Conservation (phyloP, 2,329 filamentous ascomycete species). For the Madurella fahalii region DNA sequence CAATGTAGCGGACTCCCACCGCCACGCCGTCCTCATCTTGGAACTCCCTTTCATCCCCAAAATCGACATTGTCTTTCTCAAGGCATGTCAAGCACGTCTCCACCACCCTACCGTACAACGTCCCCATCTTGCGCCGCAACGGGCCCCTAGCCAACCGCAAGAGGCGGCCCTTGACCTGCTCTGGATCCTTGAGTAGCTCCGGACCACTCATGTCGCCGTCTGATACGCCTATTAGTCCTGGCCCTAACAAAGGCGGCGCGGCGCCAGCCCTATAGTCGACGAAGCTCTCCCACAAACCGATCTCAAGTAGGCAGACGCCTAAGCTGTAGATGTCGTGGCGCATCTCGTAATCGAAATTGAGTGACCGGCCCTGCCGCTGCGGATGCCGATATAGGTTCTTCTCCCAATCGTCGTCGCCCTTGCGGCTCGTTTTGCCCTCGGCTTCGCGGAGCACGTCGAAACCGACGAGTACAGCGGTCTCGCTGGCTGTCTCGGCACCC, state of each 20-base stretch:
- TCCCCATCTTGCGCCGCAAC: constrained; percentile 26
- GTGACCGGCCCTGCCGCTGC: constrained; percentile 6
- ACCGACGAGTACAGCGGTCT: too few relatives aligned
- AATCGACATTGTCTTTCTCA: constrained; percentile 29
- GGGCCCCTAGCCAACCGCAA: too few relatives aligned
- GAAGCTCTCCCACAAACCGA: constrained; percentile 40
- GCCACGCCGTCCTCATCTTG: constrained; percentile 28
- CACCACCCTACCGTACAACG: constrained; percentile 28
- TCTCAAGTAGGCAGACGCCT: constrained; percentile 46
- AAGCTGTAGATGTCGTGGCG: constrained; percentile 50
- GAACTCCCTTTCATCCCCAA: constrained; percentile 28
- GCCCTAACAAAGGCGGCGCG: too few relatives aligned
- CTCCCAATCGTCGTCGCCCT: constrained; percentile 1
- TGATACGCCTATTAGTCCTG: too few relatives aligned
- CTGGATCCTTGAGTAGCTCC: too few relatives aligned
- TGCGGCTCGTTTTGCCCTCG: neutral
- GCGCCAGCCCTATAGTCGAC: constrained; percentile 1
- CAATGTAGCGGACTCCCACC: constrained; percentile 29
- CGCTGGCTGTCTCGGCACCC: too few relatives aligned
- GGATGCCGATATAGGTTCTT: constrained; percentile 9
- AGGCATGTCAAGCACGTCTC: constrained; percentile 32
- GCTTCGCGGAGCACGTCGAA: too few relatives aligned
- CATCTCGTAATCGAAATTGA: constrained; percentile 21
- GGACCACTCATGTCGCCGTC: neutral
- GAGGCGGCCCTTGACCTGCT: too few relatives aligned